These are phyloP conservation scores for Medicago arabica DNA, from an alignment of 306 rosid genomes.

Conservation along the genomic window DNA sequence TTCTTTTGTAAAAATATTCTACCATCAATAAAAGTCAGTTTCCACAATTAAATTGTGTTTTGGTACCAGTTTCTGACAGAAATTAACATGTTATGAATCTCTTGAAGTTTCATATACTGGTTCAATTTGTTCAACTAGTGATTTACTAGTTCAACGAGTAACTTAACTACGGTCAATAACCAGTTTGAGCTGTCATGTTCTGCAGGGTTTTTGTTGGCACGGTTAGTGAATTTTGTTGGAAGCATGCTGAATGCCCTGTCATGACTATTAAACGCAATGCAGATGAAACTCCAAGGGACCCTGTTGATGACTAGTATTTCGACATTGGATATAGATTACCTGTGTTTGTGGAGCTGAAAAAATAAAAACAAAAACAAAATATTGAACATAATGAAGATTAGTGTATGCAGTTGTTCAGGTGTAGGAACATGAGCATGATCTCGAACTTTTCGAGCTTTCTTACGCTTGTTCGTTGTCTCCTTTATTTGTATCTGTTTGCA, in stretches of 20 bases:
- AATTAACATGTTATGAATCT: not conserved
- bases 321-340: slow-evolving; percentile 22
- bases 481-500: slow-evolving; percentile 18
- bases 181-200: not conserved
- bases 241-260: slow-evolving; percentile 98
- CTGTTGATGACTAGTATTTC: slow-evolving; percentile 81
- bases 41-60: not conserved
- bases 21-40: too few relatives aligned
- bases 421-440: slow-evolving; percentile 18
- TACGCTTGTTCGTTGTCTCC: slow-evolving; percentile 9
- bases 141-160: not conserved
- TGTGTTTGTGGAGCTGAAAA: slow-evolving; percentile 13
- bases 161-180: not conserved
- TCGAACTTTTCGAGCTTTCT: slow-evolving; percentile 14
- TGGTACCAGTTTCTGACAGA: not conserved
- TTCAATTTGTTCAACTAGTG: not conserved
- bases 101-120: not conserved
- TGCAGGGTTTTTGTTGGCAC: slow-evolving; percentile 96
- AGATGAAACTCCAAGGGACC: slow-evolving; percentile 86
- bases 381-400: slow-evolving; percentile 18
- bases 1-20: too few relatives aligned
- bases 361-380: not conserved
- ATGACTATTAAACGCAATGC: slow-evolving; percentile 87
- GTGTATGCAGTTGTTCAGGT: slow-evolving; percentile 31
- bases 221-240: slow-evolving; percentile 90